phyloP scores from a whole-genome alignment of 805 yeast species.

The Zygoascus biomembranicola region DNA sequence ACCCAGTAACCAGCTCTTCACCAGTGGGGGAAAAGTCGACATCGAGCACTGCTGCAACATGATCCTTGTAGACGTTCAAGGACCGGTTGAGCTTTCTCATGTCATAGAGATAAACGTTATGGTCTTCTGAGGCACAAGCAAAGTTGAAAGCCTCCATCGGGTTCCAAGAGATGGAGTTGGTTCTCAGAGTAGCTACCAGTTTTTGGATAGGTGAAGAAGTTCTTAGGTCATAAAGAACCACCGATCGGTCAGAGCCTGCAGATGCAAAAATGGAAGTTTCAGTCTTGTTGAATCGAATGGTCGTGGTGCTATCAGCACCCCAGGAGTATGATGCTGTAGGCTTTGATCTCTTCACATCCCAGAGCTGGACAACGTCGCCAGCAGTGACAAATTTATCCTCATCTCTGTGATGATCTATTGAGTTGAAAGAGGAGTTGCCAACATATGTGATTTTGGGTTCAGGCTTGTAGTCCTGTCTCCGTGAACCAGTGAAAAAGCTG shows the following conservation, averaged over 20 bases:
- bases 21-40: conserved; percentile 97
- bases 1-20: conserved; percentile 88
- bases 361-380: conserved; percentile 80
- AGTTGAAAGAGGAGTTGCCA: conserved; percentile 77
- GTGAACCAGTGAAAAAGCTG: conserved; percentile 23
- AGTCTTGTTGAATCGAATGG: conserved; percentile 80
- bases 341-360: conserved; percentile 79
- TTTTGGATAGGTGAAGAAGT: conserved; percentile 90
- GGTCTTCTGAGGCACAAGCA: conserved; percentile 90
- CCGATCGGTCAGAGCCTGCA: conserved; percentile 83
- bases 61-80: conserved; percentile 83
- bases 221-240: conserved; percentile 83
- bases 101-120: conserved; percentile 89
- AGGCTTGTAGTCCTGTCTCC: not conserved
- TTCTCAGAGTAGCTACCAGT: conserved; percentile 70
- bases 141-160: conserved; percentile 96
- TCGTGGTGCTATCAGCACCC: conserved; percentile 90
- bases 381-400: conserved; percentile 81
- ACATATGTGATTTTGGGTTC: conserved; percentile 72
- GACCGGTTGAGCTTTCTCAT: conserved; percentile 87
- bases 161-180: conserved; percentile 88
- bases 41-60: conserved; percentile 91
- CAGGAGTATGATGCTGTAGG: conserved; percentile 75
- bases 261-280: conserved; percentile 86
- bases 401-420: conserved; percentile 76